These are phyloP conservation scores for Penicillium steckii DNA, from an alignment of 495 filamentous ascomycete genomes.

Conservation along the genomic window DNA sequence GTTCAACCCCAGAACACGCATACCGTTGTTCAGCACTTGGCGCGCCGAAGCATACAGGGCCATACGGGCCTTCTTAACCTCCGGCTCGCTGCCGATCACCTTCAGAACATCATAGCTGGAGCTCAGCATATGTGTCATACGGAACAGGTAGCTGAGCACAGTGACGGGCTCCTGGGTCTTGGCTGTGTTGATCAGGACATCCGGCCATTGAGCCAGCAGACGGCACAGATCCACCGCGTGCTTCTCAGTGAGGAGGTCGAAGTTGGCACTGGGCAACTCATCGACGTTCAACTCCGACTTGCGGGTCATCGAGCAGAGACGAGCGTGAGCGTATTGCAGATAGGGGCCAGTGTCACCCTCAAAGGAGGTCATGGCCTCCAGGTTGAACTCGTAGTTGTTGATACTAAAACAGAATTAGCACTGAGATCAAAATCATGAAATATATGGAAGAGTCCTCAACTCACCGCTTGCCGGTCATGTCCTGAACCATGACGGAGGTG, in stretches of 20 bases:
- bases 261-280: constrained; percentile 51
- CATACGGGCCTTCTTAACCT: constrained; percentile 73
- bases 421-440: background rate
- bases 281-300: constrained; percentile 45
- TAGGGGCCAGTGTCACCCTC: constrained; percentile 71
- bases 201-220: constrained; percentile 60
- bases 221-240: constrained; percentile 60
- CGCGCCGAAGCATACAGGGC: constrained; percentile 78
- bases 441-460: constrained; percentile 11
- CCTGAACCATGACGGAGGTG: constrained; percentile 70
- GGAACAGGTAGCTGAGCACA: constrained; percentile 80
- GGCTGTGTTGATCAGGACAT: constrained; percentile 58
- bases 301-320: constrained; percentile 62
- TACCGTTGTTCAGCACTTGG: constrained; percentile 78
- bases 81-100: constrained; percentile 70
- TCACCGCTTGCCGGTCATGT: constrained; percentile 68
- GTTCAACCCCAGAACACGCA: constrained; percentile 75
- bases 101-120: constrained; percentile 80
- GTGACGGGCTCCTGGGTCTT: constrained; percentile 66
- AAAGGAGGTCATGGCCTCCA: constrained; percentile 67
- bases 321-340: constrained; percentile 68
- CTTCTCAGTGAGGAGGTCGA: constrained; percentile 54
- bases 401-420: no score
- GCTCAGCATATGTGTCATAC: constrained; percentile 82
- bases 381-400: constrained; percentile 67